Evolutionary conservation across 2,329 filamentous ascomycete species (phyloP).

Genomic region (Dryadomyces quercivorus): DNA sequence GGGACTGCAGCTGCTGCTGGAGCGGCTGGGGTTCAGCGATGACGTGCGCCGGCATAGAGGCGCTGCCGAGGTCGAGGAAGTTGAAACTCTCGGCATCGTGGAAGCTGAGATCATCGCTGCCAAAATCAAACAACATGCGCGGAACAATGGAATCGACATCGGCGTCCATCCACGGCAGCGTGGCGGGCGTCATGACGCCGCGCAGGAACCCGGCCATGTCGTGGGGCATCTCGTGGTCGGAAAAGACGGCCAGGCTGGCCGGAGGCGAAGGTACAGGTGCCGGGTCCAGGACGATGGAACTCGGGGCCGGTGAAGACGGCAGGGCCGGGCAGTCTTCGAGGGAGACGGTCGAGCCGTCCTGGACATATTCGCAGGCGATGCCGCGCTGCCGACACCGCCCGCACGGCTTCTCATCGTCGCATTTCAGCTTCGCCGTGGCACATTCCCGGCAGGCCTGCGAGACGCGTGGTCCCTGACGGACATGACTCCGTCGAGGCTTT

Average conservation of each 20-base stretch:
- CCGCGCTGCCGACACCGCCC: conserved; percentile 35
- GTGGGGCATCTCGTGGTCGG: neutral
- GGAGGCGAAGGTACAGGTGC: too few species aligned
- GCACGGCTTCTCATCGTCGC: conserved; percentile 42
- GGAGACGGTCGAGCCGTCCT: neutral
- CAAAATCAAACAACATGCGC: neutral
- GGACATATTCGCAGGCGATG: conserved; percentile 27
- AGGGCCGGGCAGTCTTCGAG: neutral
- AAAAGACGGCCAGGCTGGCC: too few species aligned
- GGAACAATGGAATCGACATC: conserved; percentile 35
- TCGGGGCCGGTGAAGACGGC: too few species aligned
- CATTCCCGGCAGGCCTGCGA: conserved; percentile 40
- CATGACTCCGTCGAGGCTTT: neutral
- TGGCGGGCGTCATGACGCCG: conserved; percentile 35
- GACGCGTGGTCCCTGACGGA: conserved; percentile 29
- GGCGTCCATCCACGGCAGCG: conserved; percentile 36
- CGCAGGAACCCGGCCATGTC: conserved; percentile 35
- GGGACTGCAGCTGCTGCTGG: neutral
- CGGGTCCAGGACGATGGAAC: too few species aligned
- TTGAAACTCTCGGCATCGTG: neutral
- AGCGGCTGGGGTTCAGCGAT: neutral
- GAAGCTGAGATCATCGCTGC: neutral
- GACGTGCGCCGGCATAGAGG: neutral
- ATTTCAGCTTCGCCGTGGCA: conserved; percentile 40
- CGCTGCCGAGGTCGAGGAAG: neutral